These are phyloP conservation scores for Barnettozyma salicaria DNA, from an alignment of 805 yeast genomes.

Conservation along the genomic window DNA sequence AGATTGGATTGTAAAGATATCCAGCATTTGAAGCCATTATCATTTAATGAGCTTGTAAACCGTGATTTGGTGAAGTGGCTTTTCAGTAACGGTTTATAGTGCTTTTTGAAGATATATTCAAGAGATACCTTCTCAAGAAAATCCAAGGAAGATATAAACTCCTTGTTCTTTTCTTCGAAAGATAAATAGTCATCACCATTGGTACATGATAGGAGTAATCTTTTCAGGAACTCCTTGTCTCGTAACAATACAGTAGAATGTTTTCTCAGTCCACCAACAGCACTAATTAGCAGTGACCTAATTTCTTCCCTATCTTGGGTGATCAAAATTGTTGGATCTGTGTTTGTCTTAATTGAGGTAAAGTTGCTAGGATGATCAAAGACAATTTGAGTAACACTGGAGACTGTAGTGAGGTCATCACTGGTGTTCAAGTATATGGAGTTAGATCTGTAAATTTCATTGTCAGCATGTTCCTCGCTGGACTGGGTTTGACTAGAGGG, in stretches of 20 bases:
- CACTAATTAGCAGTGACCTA: slow-evolving; percentile 32
- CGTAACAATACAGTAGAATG: slow-evolving; percentile 27
- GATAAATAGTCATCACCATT: slow-evolving; percentile 12
- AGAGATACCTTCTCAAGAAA: slow-evolving; percentile 25
- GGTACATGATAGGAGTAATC: slow-evolving; percentile 12
- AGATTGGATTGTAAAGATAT: slow-evolving; percentile 22
- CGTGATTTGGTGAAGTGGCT: slow-evolving; percentile 17
- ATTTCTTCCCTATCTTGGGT: slow-evolving; percentile 7
- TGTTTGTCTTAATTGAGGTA: slow-evolving; percentile 28
- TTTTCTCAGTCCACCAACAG: slow-evolving; percentile 39
- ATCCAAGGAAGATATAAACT: slow-evolving; percentile 12
- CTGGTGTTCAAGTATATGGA: slow-evolving; percentile 22
- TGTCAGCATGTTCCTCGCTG: too few relatives aligned
- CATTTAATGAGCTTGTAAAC: slow-evolving; percentile 12
- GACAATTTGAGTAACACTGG: slow-evolving; percentile 10
- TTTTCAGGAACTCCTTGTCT: slow-evolving; percentile 8
- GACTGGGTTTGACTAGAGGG: too few relatives aligned
- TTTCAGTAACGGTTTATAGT: slow-evolving; percentile 22
- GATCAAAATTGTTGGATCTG: slow-evolving; percentile 35
- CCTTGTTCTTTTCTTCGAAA: slow-evolving; percentile 10
- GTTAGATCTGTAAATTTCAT: slow-evolving; percentile 16
- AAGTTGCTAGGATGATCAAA: slow-evolving; percentile 34
- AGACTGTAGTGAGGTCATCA: slow-evolving; percentile 13
- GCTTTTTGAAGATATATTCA: slow-evolving; percentile 25
- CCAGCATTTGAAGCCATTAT: slow-evolving; percentile 18